Evolutionary conservation across 768 basidiomycete genomes (phyloP), one percentile per base, ranked within the genome.

Genomic region (Tubosaeta sp.): DNA sequence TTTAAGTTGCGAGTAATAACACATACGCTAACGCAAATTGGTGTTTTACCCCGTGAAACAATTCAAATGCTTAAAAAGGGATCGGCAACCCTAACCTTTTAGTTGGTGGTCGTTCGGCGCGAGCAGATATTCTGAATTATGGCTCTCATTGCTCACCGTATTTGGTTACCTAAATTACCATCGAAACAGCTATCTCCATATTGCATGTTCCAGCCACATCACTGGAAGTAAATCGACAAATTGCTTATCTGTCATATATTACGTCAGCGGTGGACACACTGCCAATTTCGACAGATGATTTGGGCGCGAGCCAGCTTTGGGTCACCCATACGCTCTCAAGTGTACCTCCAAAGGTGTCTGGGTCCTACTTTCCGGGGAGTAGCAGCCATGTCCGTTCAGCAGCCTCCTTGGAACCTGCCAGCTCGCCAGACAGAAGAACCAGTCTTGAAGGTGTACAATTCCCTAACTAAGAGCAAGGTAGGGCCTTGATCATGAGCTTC

Each of bases 381-480:
- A 44, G 2, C 19, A 46, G 36, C 48, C 43, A 86, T 87, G 84
- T 73, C 83, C 46, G 64, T 71, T 0, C 79, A 83, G 53, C 85
- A 85, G 62, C 82, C 84, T 8, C 51, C 73, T 3, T 77, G 76
- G 84, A 58, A 62, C 8, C 38, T 63, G n/a, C 81, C 80, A 0
- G 54, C 59, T 16, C 71, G 66, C 16, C 59, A 54, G 42, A 50
- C 58, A 0, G 70, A 72, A 13, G 78, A 78, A 45, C 84, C 84
- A 0, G 73, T 75, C 0, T 69, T 87, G 48, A 84, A 78, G 59
- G 71, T 98, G 41, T 95, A 88, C 73, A 99, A 98, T 71, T 94
- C 95, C 10, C 73, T 98, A 58, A 97, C 95, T 32, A 81, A 83
- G 57, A 82, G 83, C 6, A 98, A 99, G 79, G 94, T 92, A 18